A percentile compares a stretch with the other conserved stretches of the same genome.
These are phyloP conservation scores for Discostella stelligeroides DNA, from an alignment of 108 stramenopile genomes.

Conservation along the genomic window DNA sequence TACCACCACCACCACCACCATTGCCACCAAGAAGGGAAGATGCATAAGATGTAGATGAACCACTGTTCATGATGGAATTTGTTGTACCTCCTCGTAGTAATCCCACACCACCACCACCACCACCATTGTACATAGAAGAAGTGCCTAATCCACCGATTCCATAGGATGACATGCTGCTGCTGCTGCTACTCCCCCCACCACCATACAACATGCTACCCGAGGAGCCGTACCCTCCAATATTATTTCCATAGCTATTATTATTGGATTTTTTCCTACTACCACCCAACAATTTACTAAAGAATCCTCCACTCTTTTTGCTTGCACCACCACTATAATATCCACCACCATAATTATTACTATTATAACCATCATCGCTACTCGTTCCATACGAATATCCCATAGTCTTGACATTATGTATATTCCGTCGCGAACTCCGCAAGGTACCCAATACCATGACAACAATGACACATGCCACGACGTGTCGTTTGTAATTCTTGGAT, in stretches of 20 bases:
- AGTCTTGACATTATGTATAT: slow-evolving; percentile 10
- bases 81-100: too few relatives aligned
- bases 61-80: too few relatives aligned
- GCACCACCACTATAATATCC: slow-evolving; percentile 11
- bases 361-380: too few relatives aligned
- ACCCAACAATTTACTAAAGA: slow-evolving; percentile 12
- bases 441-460: slow-evolving; percentile 35
- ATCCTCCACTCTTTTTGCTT: slow-evolving; percentile 3
- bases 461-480: slow-evolving; percentile 28
- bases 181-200: too few relatives aligned
- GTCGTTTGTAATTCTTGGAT: slow-evolving; percentile 23
- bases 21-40: too few relatives aligned
- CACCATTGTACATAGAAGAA: too few relatives aligned
- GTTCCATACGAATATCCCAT: too few relatives aligned
- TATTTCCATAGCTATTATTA: background rate
- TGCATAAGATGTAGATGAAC: too few relatives aligned
- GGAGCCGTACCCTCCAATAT: slow-evolving; percentile 3
- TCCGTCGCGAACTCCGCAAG: slow-evolving; percentile 27
- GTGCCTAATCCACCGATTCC: too few relatives aligned
- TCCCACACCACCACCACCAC: too few relatives aligned
- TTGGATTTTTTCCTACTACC: background rate
- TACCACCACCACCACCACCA: background rate
- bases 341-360: background rate
- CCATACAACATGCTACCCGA: slow-evolving; percentile 2
- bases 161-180: too few relatives aligned